These are phyloP conservation scores for Kuraishia ogatae DNA, from an alignment of 805 yeast genomes.

Conservation along the genomic window DNA sequence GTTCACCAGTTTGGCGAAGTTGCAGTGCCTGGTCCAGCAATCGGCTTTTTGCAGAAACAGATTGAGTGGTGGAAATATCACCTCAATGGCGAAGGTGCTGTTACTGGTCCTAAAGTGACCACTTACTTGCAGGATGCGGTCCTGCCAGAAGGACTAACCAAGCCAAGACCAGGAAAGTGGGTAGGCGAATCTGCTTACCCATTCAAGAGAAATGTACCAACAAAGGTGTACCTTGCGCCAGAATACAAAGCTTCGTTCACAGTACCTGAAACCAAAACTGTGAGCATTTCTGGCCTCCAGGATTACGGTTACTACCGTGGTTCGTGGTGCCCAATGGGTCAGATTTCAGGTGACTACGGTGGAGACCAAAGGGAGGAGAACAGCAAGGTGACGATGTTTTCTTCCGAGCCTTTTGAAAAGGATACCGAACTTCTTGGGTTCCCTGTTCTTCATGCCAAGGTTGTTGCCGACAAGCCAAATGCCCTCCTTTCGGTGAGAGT, in stretches of 20 bases:
- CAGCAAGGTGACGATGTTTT: slow-evolving; percentile 27
- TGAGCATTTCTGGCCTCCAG: slow-evolving; percentile 21
- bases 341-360: slow-evolving; percentile 32
- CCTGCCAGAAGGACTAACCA: slow-evolving; percentile 25
- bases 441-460: slow-evolving; percentile 22
- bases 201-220: slow-evolving; percentile 10
- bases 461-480: slow-evolving; percentile 26
- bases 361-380: slow-evolving; percentile 34
- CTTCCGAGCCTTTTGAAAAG: slow-evolving; percentile 16
- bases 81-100: slow-evolving; percentile 17
- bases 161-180: slow-evolving; percentile 31
- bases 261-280: slow-evolving; percentile 8
- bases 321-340: slow-evolving; percentile 37
- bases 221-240: slow-evolving; percentile 5
- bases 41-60: slow-evolving; percentile 33
- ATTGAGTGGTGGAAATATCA: slow-evolving; percentile 31
- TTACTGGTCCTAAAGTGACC: slow-evolving; percentile 23
- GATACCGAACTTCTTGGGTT: slow-evolving; percentile 26
- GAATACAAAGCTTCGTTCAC: slow-evolving; percentile 10
- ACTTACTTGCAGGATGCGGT: slow-evolving; percentile 35
- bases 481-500: slow-evolving; percentile 31
- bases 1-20: slow-evolving; percentile 40
- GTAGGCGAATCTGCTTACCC: slow-evolving; percentile 15
- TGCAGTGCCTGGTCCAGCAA: slow-evolving; percentile 35
- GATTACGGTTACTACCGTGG: slow-evolving; percentile 37